Conservation (phyloP, 495 filamentous ascomycete genomes). For the Pyrenula aspistea region DNA sequence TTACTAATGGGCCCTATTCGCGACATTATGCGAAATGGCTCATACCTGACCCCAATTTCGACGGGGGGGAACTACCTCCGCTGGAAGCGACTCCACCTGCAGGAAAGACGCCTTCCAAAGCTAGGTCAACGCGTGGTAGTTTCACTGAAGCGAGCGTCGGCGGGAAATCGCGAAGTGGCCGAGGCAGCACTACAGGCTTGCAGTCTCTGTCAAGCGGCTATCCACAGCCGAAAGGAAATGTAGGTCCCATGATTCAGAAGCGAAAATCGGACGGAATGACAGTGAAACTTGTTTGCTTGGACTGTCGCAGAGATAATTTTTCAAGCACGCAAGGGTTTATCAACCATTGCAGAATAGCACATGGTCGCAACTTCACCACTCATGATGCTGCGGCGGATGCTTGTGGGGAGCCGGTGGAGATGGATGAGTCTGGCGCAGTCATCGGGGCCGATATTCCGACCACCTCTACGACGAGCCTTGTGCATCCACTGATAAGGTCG, state of each 20-base stretch:
- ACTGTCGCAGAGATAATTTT: constrained; percentile 82
- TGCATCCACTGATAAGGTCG: constrained; percentile 57
- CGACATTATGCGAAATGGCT: constrained; percentile 93
- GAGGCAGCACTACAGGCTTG: constrained; percentile 45
- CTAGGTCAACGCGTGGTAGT: constrained; percentile 62
- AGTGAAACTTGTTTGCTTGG: constrained; percentile 77
- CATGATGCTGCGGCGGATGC: constrained; percentile 90
- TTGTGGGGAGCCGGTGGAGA: constrained; percentile 71
- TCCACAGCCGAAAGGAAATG: constrained; percentile 53
- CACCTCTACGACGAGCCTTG: constrained; percentile 30
- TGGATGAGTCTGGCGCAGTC: constrained; percentile 45
- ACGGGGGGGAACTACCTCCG: constrained; percentile 39
- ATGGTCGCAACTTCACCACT: constrained; percentile 80
- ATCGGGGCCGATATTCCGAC: constrained; percentile 37
- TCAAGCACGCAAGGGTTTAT: constrained; percentile 94
- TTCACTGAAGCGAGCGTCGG: constrained; percentile 42
- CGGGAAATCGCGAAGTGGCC: constrained; percentile 49
- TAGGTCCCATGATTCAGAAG: constrained; percentile 46
- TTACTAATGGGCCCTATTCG: constrained; percentile 82
- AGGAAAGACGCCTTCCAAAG: constrained; percentile 12
- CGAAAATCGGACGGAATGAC: constrained; percentile 46
- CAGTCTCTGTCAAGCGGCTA: constrained; percentile 64
- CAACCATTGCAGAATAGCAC: constrained; percentile 94
- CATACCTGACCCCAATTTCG: constrained; percentile 77
- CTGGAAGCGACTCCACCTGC: constrained; percentile 19